Evolutionary conservation across 441 rosid genomes (phyloP).

Genomic region (Erysimum cheiri): DNA sequence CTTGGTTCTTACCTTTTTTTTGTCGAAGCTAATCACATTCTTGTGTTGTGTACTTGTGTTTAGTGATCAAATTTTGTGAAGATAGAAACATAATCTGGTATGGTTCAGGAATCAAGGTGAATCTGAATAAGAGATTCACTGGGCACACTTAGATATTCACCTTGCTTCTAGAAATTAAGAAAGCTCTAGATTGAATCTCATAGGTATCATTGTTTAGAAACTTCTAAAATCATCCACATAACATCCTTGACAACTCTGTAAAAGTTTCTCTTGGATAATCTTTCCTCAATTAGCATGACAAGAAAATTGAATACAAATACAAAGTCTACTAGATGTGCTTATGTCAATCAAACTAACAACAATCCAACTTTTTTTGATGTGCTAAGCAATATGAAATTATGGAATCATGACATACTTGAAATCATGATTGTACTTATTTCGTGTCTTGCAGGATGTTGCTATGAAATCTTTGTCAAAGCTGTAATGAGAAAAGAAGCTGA

Average conservation of each 20-base stretch:
- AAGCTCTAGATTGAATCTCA: conserved; percentile 2
- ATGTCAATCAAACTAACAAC: neutral
- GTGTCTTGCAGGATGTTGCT: conserved; percentile 62
- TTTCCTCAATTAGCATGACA: too few relatives aligned
- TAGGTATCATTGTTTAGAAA: neutral
- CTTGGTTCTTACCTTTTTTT: neutral
- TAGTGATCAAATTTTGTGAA: neutral
- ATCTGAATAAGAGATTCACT: conserved; percentile 3
- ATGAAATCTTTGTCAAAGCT: conserved; percentile 75
- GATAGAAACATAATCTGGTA: conserved; percentile 5
- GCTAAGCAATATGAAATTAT: neutral
- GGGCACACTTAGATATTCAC: neutral
- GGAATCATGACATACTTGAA: neutral
- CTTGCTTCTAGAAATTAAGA: neutral
- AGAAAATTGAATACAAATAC: neutral
- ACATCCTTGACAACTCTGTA: too few relatives aligned
- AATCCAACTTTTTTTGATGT: neutral
- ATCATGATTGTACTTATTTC: neutral
- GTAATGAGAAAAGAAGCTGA: conserved; percentile 71
- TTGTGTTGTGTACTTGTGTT: neutral
- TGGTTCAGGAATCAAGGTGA: neutral
- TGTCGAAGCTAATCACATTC: neutral
- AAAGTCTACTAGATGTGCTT: neutral
- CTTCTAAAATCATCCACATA: neutral
- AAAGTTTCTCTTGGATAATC: too few relatives aligned